Evolutionary conservation across 345 rosid genomes (phyloP), one percentile per base, ranked within the genome.

Genomic region (Brassica carinata): DNA sequence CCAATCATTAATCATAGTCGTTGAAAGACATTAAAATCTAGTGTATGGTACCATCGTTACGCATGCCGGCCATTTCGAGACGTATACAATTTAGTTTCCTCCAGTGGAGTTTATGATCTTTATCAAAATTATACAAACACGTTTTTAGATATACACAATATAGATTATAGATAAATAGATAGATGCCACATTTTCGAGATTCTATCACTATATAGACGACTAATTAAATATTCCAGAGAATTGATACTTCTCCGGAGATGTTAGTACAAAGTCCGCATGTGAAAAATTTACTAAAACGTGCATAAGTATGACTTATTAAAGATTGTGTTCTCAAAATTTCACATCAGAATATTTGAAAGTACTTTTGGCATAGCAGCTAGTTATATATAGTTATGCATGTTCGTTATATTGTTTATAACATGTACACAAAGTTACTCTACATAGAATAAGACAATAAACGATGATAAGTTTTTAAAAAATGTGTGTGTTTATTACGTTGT

Each of bases 21-120:
- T 5, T 9, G 75, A 48, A 51, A 33, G 8, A 55, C 17, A 43
- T 67, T 40, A 48, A 11, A 51, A 74, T 63, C 23, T 43, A n/a
- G n/a, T n/a, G n/a, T 2, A 51, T 8, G 61, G 40, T 67, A 59
- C 51, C 33, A 33, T 67, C 69, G 82, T 62, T 74, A 51, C 75
- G 83, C 83, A 48, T 48, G 29, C 57, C 75, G 75, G 71, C 79
- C 64, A 80, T 74, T 80, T 69, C 66, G 59, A 80, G 75, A 74
- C 75, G 83, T 80, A 69, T 69, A 51, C 79, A 74, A 62, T 48
- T 69, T 63, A 74, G 79, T 74, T 74, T 74, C 83, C 43, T 69
- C 71, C 51, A 62, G 67, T 53, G 13, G 15, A 67, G 18, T 30
- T 68, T 79, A 13, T 43, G 10, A 67, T 68, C 72, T 70, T 70